Conservation (phyloP, 495 filamentous ascomycete genomes). For the Hypoxylon lienhwacheense region DNA sequence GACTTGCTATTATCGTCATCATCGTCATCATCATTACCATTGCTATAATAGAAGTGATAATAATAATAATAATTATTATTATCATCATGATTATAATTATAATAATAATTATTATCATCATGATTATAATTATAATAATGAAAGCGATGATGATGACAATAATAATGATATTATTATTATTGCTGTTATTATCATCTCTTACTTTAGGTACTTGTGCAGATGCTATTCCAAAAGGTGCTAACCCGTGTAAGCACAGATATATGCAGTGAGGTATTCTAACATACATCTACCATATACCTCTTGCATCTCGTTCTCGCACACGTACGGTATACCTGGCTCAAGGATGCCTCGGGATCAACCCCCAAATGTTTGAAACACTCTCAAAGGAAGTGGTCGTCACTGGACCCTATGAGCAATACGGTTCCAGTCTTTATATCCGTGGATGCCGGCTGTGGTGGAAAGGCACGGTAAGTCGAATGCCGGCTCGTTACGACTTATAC, state of each 20-base stretch:
- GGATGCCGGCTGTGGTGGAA: conserved; percentile 24
- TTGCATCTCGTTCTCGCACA: too few species aligned
- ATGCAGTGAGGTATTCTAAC: too few species aligned
- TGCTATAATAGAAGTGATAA: too few species aligned
- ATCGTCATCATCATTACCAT: too few species aligned
- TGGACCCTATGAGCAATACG: conserved; percentile 17
- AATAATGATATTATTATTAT: conserved; percentile 1
- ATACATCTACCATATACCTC: too few species aligned
- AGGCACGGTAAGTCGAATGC: conserved; percentile 20
- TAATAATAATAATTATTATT: too few species aligned
- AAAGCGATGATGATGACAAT: too few species aligned
- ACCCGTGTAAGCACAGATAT: conserved; percentile 23
- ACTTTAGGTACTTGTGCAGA: not conserved
- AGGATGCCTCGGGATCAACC: conserved; percentile 25
- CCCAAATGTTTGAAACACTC: conserved; percentile 20
- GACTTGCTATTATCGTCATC: not conserved
- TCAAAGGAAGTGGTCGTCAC: conserved; percentile 1
- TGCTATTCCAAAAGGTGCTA: too few species aligned
- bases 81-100: too few species aligned
- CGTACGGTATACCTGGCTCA: too few species aligned
- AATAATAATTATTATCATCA: too few species aligned
- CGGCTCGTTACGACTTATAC: conserved; percentile 7
- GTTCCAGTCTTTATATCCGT: conserved; percentile 18
- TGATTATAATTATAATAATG: too few species aligned
- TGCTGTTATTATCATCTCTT: conserved; percentile 1